A percentile compares a stretch with the other conserved stretches of the same genome.
Evolutionary conservation across 257 asterid genomes (phyloP).

Genomic region (Paulownia fortunei): DNA sequence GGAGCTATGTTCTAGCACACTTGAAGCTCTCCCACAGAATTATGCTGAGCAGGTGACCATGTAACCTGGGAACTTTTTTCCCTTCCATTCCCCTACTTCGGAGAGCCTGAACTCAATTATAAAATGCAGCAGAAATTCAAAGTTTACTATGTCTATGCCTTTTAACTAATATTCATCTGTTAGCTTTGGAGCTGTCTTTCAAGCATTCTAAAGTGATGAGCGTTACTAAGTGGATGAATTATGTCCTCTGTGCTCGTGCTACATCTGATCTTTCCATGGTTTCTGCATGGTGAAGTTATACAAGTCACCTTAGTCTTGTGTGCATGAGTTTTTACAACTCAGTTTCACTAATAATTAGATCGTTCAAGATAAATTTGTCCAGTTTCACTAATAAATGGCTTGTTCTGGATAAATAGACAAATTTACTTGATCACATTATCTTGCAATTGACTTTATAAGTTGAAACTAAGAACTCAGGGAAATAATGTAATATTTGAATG

Average conservation of each 20-base stretch:
- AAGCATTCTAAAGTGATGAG: conserved; percentile 14
- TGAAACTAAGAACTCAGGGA: background rate
- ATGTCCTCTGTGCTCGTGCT: background rate
- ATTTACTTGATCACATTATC: background rate
- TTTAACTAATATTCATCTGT: background rate
- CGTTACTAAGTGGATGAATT: conserved; percentile 14
- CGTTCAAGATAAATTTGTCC: background rate
- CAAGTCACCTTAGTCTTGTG: background rate
- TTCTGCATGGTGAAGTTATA: background rate
- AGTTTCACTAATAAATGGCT: background rate
- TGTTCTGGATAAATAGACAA: background rate
- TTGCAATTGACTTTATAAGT: background rate
- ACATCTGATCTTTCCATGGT: background rate
- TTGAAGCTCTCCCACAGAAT: conserved; percentile 92
- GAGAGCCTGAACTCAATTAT: background rate
- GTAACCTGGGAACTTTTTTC: background rate
- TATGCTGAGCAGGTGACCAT: conserved; percentile 89
- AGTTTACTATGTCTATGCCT: background rate
- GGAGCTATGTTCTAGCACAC: conserved; percentile 93
- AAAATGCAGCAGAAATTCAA: background rate
- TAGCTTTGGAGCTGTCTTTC: background rate
- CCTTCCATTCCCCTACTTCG: conserved; percentile 8
- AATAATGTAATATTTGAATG: background rate
- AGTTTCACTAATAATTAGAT: conserved; percentile 10
- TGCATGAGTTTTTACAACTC: background rate